Conservation (phyloP, 768 basidiomycete genomes). For the Suillus discolor region DNA sequence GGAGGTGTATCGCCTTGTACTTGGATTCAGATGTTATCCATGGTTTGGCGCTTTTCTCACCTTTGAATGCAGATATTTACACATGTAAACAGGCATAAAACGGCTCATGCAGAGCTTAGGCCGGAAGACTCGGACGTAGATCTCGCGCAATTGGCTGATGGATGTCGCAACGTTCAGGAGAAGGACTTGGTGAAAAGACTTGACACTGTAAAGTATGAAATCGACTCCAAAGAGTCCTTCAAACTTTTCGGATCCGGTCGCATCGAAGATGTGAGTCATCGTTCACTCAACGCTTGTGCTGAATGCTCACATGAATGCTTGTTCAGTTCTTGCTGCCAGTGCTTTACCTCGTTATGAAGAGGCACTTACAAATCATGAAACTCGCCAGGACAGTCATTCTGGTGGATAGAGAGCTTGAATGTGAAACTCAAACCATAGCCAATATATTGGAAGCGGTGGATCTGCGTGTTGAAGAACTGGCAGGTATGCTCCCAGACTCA, state of each 20-base stretch:
- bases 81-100: background rate
- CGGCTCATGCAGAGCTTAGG: slow-evolving; percentile 9
- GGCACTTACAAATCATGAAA: slow-evolving; percentile 36
- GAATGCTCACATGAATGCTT: background rate
- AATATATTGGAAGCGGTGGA: background rate
- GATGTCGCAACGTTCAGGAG: slow-evolving; percentile 22
- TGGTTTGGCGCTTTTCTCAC: background rate
- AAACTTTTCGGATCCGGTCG: slow-evolving; percentile 33
- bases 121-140: slow-evolving; percentile 27
- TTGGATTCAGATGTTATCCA: slow-evolving; percentile 14
- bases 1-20: slow-evolving; percentile 26
- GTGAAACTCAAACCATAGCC: background rate
- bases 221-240: slow-evolving; percentile 34
- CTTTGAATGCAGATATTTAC: background rate
- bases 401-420: slow-evolving; percentile 27
- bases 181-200: slow-evolving; percentile 28
- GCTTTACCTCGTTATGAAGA: slow-evolving; percentile 35
- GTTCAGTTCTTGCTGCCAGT: slow-evolving; percentile 37
- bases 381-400: slow-evolving; percentile 27
- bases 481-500: background rate
- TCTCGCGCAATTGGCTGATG: slow-evolving; percentile 3
- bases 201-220: slow-evolving; percentile 30
- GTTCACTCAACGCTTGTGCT: background rate
- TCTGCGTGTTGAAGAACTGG: background rate
- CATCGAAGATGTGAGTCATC: slow-evolving; percentile 33